phyloP scores from a whole-genome alignment of 192 early-diverging fungal genomes.

The Chytriomyces confervae region DNA sequence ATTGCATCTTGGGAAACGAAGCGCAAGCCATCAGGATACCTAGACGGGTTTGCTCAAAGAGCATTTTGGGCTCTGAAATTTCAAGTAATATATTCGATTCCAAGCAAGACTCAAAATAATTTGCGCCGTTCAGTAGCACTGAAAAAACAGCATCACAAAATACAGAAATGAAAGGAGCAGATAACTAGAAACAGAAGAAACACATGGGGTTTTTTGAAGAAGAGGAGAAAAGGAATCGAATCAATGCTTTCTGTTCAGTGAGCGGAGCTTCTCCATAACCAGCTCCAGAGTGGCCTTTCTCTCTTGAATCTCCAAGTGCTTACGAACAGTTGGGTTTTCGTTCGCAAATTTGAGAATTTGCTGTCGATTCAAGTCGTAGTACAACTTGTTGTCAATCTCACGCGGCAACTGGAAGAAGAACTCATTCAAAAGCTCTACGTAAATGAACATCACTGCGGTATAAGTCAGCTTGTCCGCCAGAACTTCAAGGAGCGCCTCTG shows the following conservation, averaged over 20 bases:
- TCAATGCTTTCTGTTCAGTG: slow-evolving; percentile 35
- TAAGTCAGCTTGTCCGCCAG: slow-evolving; percentile 94
- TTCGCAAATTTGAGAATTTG: slow-evolving; percentile 87
- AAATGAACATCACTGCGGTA: slow-evolving; percentile 96
- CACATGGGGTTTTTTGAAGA: neutral
- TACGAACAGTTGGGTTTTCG: slow-evolving; percentile 83
- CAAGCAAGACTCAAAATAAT: no score
- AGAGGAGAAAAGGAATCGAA: slow-evolving; percentile 5
- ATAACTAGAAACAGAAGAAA: no score
- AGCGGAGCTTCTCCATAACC: slow-evolving; percentile 56
- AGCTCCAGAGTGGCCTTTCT: slow-evolving; percentile 80
- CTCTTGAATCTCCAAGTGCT: slow-evolving; percentile 88
- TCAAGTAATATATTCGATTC: no score
- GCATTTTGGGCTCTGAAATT: no score
- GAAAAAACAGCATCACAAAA: no score
- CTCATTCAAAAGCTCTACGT: slow-evolving; percentile 95
- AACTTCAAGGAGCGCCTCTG: slow-evolving; percentile 90
- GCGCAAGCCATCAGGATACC: no score
- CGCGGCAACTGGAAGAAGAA: slow-evolving; percentile 98
- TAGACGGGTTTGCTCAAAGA: no score
- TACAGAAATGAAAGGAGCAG: no score
- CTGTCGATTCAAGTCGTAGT: slow-evolving; percentile 80
- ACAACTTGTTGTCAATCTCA: slow-evolving; percentile 90
- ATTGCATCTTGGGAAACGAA: no score
- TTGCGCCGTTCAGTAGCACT: no score